Evolutionary conservation across 805 yeast genomes (phyloP).

Genomic region (Candida glaebosa): DNA sequence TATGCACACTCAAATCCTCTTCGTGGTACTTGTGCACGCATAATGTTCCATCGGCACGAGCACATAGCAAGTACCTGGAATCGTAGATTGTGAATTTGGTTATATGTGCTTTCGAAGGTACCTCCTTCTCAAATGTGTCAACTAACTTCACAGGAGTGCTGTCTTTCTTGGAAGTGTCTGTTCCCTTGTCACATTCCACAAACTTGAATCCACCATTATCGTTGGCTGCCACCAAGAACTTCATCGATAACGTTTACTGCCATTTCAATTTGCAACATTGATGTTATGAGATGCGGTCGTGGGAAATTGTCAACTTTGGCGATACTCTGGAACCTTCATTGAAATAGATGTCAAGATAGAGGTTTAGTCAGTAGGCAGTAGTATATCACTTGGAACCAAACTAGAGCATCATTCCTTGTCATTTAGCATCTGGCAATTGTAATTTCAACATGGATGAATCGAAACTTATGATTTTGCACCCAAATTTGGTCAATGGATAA

Average conservation of each 20-base stretch:
- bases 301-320: neutral
- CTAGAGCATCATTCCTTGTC: too few relatives aligned
- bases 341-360: neutral
- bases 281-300: slow-evolving; percentile 2
- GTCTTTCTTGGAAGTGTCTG: slow-evolving; percentile 74
- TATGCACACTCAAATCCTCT: slow-evolving; percentile 30
- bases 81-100: slow-evolving; percentile 33
- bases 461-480: neutral
- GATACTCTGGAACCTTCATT: neutral
- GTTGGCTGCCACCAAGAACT: slow-evolving; percentile 58
- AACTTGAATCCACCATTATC: slow-evolving; percentile 69
- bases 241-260: slow-evolving; percentile 38
- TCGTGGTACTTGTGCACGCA: slow-evolving; percentile 33
- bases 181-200: slow-evolving; percentile 59
- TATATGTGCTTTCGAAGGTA: neutral
- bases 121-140: slow-evolving; percentile 13
- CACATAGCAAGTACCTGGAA: slow-evolving; percentile 35
- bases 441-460: too few relatives aligned
- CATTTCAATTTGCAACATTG: neutral
- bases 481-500: too few relatives aligned
- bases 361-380: neutral
- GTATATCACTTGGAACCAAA: too few relatives aligned
- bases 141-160: slow-evolving; percentile 62
- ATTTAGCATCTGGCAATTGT: too few relatives aligned
- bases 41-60: slow-evolving; percentile 42